Base-by-base conservation (phyloP, 192 early-diverging fungal species). In the Coemansia sp. region DNA sequence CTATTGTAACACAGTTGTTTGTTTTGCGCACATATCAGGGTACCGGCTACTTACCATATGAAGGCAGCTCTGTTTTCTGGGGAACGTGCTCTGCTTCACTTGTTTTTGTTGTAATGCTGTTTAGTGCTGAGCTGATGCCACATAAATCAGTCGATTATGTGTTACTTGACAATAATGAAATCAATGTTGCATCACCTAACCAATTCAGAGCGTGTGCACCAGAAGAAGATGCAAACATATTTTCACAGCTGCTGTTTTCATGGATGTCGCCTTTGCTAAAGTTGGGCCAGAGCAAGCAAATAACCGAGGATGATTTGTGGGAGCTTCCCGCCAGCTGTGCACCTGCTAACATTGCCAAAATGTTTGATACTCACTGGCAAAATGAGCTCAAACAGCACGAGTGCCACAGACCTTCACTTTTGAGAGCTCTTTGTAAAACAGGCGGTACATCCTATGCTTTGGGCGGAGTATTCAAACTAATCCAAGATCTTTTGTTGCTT, bases 251-350 rank as follows among this genome's bases (percentile, higher is more conserved):
- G 2, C 82, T 85, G 5, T 93, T 97, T 68, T 74, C 83, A 31
- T 97, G 94, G 94, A 87, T 97, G 82, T 82, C 87, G 42, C 77
- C 82, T 7, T 59, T 94, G 31, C 86, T 96, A 82, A 80, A 81
- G 35, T 68, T 86, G 23, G 93, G 91, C 8, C 82, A 83, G 45
- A 48, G 61, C 31, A 90, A 89, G 56, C 85, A 79, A 34, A 66
- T 94, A 21, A 78, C 68, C 4, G 73, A 81, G 63, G 83, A 83
- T 9, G 91, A 95, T 63, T 53, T 92, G 37, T 91, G 86, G 86
- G 63, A 69, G 19, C 69, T 96, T 45, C 64, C 81, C 8, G 49
- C 37, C 7, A 60, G 77, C 17, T 85, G 90, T 58, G 65, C 78
- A 26, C 82, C 92, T 8, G 58, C 53, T 5, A 55, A 51, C 30